A percentile compares a stretch with the other conserved stretches of the same genome.
Evolutionary conservation across 208 protist genomes (phyloP).

Genomic region (Acanthamoeba healyi): DNA sequence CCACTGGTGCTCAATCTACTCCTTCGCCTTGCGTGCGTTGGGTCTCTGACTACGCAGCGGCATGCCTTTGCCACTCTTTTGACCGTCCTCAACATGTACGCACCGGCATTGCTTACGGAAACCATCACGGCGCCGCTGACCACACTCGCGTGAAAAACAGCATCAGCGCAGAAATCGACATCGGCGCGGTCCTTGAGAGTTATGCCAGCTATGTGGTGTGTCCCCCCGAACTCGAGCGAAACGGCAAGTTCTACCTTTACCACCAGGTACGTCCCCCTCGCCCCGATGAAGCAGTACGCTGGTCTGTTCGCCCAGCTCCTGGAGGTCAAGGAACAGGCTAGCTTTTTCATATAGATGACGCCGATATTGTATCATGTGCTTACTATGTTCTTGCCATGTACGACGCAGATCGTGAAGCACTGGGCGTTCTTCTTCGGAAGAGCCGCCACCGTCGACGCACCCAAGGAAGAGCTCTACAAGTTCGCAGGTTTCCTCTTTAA

Average conservation of each 20-base stretch:
- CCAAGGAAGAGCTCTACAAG: conserved; percentile 48
- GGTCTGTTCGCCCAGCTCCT: too few relatives aligned
- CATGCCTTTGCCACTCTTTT: conserved; percentile 8
- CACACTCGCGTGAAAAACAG: not conserved
- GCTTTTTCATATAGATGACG: too few relatives aligned
- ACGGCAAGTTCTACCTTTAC: not conserved
- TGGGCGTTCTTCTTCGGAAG: not conserved
- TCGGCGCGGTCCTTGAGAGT: conserved; percentile 14
- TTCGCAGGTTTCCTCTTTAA: conserved; percentile 50
- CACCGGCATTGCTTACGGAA: not conserved
- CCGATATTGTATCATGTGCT: too few relatives aligned
- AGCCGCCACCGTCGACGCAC: not conserved
- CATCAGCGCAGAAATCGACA: conserved; percentile 9
- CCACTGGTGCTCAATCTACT: conserved; percentile 3
- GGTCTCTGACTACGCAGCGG: not conserved
- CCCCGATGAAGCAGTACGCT: too few relatives aligned
- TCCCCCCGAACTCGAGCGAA: not conserved
- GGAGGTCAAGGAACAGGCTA: too few relatives aligned
- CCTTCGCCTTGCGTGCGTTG: not conserved
- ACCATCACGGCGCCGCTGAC: not conserved
- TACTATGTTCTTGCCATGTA: too few relatives aligned
- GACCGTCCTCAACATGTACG: conserved; percentile 19
- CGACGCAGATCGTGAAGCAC: not conserved
- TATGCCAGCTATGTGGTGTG: not conserved
- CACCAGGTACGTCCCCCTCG: not conserved